Base-by-base conservation (phyloP, 768 basidiomycete species). In the Boletus rubescentipes region DNA sequence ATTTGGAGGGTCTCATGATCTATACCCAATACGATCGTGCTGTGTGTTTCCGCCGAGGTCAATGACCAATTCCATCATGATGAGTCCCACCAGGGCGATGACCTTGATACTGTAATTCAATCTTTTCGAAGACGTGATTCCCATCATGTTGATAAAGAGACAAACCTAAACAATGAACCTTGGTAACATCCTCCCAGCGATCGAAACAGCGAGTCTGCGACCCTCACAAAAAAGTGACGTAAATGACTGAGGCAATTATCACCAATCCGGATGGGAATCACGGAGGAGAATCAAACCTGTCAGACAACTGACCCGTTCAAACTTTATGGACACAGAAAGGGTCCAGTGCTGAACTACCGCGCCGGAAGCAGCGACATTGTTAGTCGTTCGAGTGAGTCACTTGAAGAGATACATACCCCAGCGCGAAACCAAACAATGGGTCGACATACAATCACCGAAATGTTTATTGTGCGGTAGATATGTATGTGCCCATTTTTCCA, bases 371-470 rank as follows among this genome's bases (percentile, higher is more conserved):
- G 84, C 84, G 61, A 85, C 77, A 58, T 86, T 86, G 59, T 83
- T 84, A 0, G 82, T 81, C 11, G 85, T 85, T 31, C 84, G 83
- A 48, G 87, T 79, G 14, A 85, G 67, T 75, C 84, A 75, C 77
- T 83, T 83, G 54, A 79, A 64, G 39, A 85, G 69, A 62, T 86
- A 84, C 85, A 38, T 41, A 55, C 44, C 46, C 56, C 39, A 58
- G 61, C 15, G 82, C 84, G 65, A 87, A 87, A 36, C 83, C 85
- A 41, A 86, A 75, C 20, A 85, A 84, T 46, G 85, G 85, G 65
- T 87, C 85, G 20, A 82, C 80, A 60, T 83, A 61, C 85, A 84
- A 2, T 83, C 83, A 48, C 68, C 60, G 57, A 73, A 77, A 3
- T 81, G 84, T 57, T 82, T 82, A 67, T 85, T 85, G 68, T 83